Base-by-base conservation (phyloP, 306 rosid species). In the Bauhinia variegata region DNA sequence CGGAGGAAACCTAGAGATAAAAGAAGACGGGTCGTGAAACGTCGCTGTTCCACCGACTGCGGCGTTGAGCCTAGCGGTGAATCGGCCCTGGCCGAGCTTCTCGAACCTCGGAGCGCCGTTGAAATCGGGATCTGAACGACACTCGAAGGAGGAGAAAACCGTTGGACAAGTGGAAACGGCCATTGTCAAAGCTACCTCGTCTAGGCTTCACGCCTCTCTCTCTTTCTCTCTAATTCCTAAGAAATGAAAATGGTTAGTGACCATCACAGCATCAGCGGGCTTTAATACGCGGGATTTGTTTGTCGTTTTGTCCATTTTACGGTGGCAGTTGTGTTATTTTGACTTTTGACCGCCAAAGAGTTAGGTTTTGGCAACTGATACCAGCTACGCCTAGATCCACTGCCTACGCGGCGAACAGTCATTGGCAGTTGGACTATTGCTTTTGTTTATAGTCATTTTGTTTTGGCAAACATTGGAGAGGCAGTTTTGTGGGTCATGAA, bases 1-100 rank as follows among this genome's bases (percentile, higher is more conserved):
- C 0, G 96, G 98, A 15, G 98, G 97, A 50, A 93, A 93, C 49
- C 91, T 78, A 30, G 84, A 70, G 63, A 88, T 88, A 71, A 63
- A 70, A 0, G 87, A 81, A 11, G 85, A 86, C 10, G 73, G 67
- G 55, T 70, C 72, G 42, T 56, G 61, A 61, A 76, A 73, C 48
- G 81, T 14, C 2, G 32, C 56, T 71, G 69, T 49, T 39, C 39
- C 78, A 8, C 32, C 72, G 15, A 48, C 6, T 4, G 73, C 14
- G 16, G 63, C 42, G 4, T 52, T 71, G 9, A 41, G 42, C 30
- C 67, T 48, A 19, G 16, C 41, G 2, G 52, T 6, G 60, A 56
- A 71, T 34, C 81, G 75, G 8, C 61, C 70, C 14, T 17, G 41
- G 5, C 63, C 78, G 64, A 75, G 76, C 12, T 63, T 72, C 41